Evolutionary conservation across 306 rosid genomes (phyloP).

Genomic region (Inga oerstediana): DNA sequence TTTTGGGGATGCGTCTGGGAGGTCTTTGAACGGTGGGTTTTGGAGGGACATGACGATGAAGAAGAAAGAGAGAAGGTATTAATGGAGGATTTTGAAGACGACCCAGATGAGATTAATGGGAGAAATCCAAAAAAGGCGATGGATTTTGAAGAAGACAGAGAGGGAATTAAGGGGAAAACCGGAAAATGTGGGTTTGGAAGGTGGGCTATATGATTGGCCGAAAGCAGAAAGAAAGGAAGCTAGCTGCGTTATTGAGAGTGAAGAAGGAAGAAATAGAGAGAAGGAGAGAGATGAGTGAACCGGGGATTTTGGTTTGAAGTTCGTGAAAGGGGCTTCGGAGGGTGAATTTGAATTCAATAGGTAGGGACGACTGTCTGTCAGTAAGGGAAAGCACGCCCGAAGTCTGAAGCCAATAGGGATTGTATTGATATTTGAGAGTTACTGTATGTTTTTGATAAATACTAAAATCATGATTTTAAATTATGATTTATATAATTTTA

Average conservation of each 20-base stretch:
- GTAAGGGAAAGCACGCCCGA: constrained; percentile 17
- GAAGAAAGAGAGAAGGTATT: constrained; percentile 44
- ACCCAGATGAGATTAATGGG: constrained; percentile 39
- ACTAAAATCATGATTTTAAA: too few relatives aligned
- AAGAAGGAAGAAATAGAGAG: background rate
- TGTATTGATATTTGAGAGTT: background rate
- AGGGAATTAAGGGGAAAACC: background rate
- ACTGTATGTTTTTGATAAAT: too few relatives aligned
- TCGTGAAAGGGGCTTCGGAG: constrained; percentile 28
- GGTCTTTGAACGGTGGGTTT: constrained; percentile 43
- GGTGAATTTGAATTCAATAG: constrained; percentile 34
- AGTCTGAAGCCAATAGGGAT: background rate
- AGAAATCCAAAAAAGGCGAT: constrained; percentile 10
- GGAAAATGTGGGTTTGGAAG: background rate
- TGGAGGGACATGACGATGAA: constrained; percentile 33
- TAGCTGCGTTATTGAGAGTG: background rate
- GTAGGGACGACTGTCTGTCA: background rate
- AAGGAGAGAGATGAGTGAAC: background rate
- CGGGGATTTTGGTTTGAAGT: constrained; percentile 48
- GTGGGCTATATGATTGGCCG: background rate
- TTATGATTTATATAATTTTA: too few relatives aligned
- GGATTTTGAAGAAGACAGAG: background rate
- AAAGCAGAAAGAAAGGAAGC: background rate
- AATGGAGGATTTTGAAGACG: constrained; percentile 24
- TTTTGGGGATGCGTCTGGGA: constrained; percentile 54